These are phyloP conservation scores for Lepiota venenata DNA, from an alignment of 768 basidiomycete genomes.

Conservation along the genomic window DNA sequence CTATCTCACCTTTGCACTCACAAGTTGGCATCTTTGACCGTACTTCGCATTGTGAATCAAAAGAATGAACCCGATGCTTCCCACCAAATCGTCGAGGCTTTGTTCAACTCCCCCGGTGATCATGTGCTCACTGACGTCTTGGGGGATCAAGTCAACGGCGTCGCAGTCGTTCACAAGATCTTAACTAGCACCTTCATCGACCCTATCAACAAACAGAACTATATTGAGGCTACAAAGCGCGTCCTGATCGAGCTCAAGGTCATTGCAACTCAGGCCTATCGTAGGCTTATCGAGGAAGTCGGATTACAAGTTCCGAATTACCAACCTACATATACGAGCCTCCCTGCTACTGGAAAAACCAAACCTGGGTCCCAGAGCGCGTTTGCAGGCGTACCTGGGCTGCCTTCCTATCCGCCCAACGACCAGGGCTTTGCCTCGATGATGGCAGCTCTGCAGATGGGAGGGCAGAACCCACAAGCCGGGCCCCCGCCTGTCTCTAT, in stretches of 20 bases:
- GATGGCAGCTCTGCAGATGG: slow-evolving; percentile 93
- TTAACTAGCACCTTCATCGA: slow-evolving; percentile 85
- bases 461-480: slow-evolving; percentile 80
- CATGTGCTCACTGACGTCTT: slow-evolving; percentile 92
- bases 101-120: slow-evolving; percentile 89
- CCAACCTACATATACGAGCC: slow-evolving; percentile 71
- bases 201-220: slow-evolving; percentile 58
- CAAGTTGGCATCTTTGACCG: slow-evolving; percentile 93
- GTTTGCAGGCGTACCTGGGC: slow-evolving; percentile 56
- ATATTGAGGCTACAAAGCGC: slow-evolving; percentile 85
- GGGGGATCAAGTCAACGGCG: slow-evolving; percentile 94
- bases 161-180: slow-evolving; percentile 91
- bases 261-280: slow-evolving; percentile 91
- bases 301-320: slow-evolving; percentile 88
- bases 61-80: slow-evolving; percentile 91
- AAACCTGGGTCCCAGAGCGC: slow-evolving; percentile 54
- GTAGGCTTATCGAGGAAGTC: slow-evolving; percentile 91
- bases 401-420: slow-evolving; percentile 76
- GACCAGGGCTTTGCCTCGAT: slow-evolving; percentile 87
- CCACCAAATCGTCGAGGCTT: slow-evolving; percentile 77
- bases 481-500: slow-evolving; percentile 54
- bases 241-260: slow-evolving; percentile 91
- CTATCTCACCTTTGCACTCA: slow-evolving; percentile 97
- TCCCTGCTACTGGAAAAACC: slow-evolving; percentile 57
- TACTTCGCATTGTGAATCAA: slow-evolving; percentile 95